These are phyloP conservation scores for Styphnolobium japonicum DNA, from an alignment of 306 rosid genomes.

Conservation along the genomic window DNA sequence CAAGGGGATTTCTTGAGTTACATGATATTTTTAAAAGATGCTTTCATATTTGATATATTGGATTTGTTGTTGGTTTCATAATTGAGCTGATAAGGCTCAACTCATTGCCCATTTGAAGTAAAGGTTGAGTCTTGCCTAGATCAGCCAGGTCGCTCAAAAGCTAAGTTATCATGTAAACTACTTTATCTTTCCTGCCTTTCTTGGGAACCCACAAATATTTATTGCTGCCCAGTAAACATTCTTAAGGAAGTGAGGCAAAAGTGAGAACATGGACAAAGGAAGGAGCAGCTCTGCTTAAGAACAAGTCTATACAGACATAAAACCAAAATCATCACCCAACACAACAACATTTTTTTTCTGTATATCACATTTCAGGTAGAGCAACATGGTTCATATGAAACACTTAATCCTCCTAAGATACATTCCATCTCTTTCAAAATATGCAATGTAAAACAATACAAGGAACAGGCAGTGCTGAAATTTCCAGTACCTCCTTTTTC, in stretches of 20 bases:
- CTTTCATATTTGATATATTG: neutral
- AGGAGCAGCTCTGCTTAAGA: neutral
- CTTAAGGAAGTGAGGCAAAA: neutral
- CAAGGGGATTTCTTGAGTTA: neutral
- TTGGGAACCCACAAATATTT: neutral
- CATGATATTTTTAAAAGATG: neutral
- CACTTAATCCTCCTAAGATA: neutral
- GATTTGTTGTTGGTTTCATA: neutral
- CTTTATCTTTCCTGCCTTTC: neutral
- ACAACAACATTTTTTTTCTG: neutral
- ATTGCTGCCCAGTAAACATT: neutral
- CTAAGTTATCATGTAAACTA: constrained; percentile 6
- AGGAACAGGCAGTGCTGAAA: neutral
- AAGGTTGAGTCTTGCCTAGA: neutral
- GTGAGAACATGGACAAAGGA: neutral
- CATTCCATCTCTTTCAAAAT: neutral
- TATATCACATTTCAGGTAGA: constrained; percentile 6
- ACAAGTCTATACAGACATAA: neutral
- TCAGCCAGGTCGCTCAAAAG: neutral
- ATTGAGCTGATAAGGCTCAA: neutral
- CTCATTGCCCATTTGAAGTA: neutral
- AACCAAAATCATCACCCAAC: neutral
- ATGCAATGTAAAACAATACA: neutral
- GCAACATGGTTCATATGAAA: constrained; percentile 5
- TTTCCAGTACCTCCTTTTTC: constrained; percentile 77